These are phyloP conservation scores for Lodderomyces margitis DNA, from an alignment of 1,139 yeast species.

Conservation along the genomic window DNA sequence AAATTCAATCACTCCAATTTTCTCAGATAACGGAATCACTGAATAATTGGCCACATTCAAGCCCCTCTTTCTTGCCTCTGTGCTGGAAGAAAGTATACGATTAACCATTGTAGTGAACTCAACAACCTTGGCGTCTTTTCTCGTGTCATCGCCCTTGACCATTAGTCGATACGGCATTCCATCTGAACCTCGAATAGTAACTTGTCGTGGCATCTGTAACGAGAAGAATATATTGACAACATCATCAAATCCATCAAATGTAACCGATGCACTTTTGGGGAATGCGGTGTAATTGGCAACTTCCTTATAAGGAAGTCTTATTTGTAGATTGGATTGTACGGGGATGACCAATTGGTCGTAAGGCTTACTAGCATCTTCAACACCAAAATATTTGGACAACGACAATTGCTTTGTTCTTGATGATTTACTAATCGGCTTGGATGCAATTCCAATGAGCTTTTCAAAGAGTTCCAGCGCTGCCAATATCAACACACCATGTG, in stretches of 20 bases:
- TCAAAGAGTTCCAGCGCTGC: slow-evolving; percentile 35
- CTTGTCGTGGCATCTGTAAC: slow-evolving; percentile 81
- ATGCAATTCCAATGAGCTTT: slow-evolving; percentile 36
- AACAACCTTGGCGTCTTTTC: slow-evolving; percentile 94
- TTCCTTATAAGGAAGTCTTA: slow-evolving; percentile 54
- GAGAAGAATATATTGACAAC: slow-evolving; percentile 71
- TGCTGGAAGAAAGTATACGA: slow-evolving; percentile 61
- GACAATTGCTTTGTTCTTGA: slow-evolving; percentile 29
- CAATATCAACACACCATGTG: slow-evolving; percentile 7
- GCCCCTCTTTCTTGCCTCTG: slow-evolving; percentile 70
- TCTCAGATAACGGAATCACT: slow-evolving; percentile 84
- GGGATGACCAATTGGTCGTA: slow-evolving; percentile 75
- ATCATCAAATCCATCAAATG: slow-evolving; percentile 59
- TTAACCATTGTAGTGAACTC: slow-evolving; percentile 90
- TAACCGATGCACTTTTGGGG: slow-evolving; percentile 50
- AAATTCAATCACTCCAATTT: slow-evolving; percentile 90
- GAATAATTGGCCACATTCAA: slow-evolving; percentile 79
- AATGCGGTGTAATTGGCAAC: slow-evolving; percentile 45
- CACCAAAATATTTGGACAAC: slow-evolving; percentile 43
- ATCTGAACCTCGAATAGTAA: slow-evolving; percentile 76
- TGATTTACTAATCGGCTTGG: slow-evolving; percentile 30
- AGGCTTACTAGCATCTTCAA: slow-evolving; percentile 52
- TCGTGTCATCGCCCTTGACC: slow-evolving; percentile 87
- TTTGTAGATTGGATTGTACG: slow-evolving; percentile 68
- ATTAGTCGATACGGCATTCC: slow-evolving; percentile 68